Conservation (phyloP, 805 yeast species). For the Yarrowia bubula region DNA sequence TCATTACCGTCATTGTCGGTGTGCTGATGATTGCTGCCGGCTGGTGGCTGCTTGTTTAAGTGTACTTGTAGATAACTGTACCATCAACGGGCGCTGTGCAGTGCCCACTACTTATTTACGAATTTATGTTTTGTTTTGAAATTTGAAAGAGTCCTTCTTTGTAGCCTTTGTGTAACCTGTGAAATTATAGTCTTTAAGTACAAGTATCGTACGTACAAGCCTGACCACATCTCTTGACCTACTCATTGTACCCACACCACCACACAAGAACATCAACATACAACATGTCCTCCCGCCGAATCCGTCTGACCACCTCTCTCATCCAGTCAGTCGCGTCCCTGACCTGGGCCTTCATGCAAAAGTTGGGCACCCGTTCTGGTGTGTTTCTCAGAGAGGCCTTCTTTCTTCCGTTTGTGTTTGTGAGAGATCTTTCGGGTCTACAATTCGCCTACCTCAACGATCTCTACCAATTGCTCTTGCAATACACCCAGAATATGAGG, state of each 20-base stretch:
- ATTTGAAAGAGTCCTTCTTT: too few relatives aligned
- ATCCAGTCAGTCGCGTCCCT: neutral
- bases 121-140: slow-evolving; percentile 18
- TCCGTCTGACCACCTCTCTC: neutral
- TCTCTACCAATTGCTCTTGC: neutral
- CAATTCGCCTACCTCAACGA: neutral
- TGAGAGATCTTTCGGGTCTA: neutral
- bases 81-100: neutral
- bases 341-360: neutral
- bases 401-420: slow-evolving; percentile 11
- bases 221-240: neutral
- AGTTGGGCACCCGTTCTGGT: neutral
- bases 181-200: neutral
- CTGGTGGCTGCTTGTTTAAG: slow-evolving; percentile 31
- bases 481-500: neutral
- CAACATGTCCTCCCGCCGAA: slow-evolving; percentile 1
- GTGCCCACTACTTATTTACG: slow-evolving; percentile 5
- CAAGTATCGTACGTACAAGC: neutral
- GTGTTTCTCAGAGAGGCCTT: slow-evolving; percentile 7
- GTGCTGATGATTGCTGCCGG: slow-evolving; percentile 29
- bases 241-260: neutral
- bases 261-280: neutral
- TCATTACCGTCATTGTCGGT: slow-evolving; percentile 32
- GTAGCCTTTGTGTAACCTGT: neutral
- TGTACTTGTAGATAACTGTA: neutral